Percentiles rank a stretch among this genome's conserved stretches.
phyloP scores from a whole-genome alignment of 306 rosid species.

The Lathyrus aphaca region DNA sequence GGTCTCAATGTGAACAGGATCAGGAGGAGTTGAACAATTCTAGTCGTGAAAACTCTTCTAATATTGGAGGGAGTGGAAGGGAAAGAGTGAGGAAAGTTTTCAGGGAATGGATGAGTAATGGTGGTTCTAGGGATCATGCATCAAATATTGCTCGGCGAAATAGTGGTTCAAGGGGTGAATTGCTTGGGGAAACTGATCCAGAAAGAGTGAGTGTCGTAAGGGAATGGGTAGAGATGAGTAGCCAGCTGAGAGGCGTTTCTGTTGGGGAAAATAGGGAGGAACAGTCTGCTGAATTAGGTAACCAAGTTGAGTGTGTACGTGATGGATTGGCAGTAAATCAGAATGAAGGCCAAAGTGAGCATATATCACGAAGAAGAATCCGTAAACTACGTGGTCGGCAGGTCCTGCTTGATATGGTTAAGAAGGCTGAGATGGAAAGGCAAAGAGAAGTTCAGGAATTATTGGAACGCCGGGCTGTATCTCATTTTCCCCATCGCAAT shows the following conservation, averaged over 20 bases:
- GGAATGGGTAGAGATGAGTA: constrained; percentile 83
- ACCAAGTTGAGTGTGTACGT: constrained; percentile 59
- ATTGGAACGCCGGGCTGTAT: constrained; percentile 69
- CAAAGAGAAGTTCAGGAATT: constrained; percentile 74
- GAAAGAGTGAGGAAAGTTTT: constrained; percentile 90
- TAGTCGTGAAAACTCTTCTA: constrained; percentile 63
- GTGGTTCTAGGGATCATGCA: constrained; percentile 59
- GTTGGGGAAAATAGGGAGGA: constrained; percentile 65
- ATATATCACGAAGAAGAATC: constrained; percentile 61
- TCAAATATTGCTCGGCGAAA: constrained; percentile 55
- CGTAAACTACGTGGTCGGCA: constrained; percentile 89
- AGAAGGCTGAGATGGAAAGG: constrained; percentile 80
- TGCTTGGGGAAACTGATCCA: constrained; percentile 88
- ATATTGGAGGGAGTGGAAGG: constrained; percentile 81
- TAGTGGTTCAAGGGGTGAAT: constrained; percentile 60
- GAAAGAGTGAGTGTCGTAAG: constrained; percentile 83
- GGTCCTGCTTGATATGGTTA: constrained; percentile 87
- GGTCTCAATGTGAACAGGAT: constrained; percentile 69
- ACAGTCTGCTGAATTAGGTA: constrained; percentile 59
- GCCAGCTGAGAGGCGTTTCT: constrained; percentile 64
- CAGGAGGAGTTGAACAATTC: constrained; percentile 61
- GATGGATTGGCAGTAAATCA: constrained; percentile 69
- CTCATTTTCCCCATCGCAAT: constrained; percentile 90
- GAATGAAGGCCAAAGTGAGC: constrained; percentile 67
- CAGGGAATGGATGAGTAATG: constrained; percentile 85